A percentile compares a stretch with the other conserved stretches of the same genome.
Evolutionary conservation across 805 yeast genomes (phyloP).

Genomic region (Myxozyma lipomycoides): DNA sequence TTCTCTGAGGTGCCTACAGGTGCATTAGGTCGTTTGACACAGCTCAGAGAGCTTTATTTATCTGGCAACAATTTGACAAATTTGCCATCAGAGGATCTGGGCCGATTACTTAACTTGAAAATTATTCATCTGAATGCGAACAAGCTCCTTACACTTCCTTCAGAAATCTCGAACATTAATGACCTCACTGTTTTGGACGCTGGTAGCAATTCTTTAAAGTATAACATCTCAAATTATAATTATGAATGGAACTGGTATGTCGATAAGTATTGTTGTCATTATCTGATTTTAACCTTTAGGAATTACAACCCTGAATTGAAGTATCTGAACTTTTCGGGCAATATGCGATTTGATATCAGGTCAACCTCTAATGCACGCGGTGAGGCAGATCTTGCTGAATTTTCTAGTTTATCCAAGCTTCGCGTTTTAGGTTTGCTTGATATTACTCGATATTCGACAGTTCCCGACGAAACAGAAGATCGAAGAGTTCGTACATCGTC

Average conservation of each 20-base stretch:
- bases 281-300: slow-evolving; percentile 5
- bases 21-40: slow-evolving; percentile 53
- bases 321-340: slow-evolving; percentile 87
- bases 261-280: no score
- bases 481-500: slow-evolving; percentile 85
- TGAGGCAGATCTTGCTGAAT: slow-evolving; percentile 47
- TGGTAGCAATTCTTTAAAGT: slow-evolving; percentile 83
- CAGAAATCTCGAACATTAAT: slow-evolving; percentile 70
- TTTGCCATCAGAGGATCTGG: slow-evolving; percentile 83
- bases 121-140: slow-evolving; percentile 75
- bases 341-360: slow-evolving; percentile 83
- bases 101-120: slow-evolving; percentile 52
- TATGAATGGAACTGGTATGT: slow-evolving; percentile 92
- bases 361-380: slow-evolving; percentile 50
- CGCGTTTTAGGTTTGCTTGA: slow-evolving; percentile 85
- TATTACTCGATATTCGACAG: slow-evolving; percentile 81
- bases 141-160: slow-evolving; percentile 78
- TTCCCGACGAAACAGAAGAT: slow-evolving; percentile 82
- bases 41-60: slow-evolving; percentile 61
- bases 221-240: slow-evolving; percentile 89
- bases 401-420: slow-evolving; percentile 69
- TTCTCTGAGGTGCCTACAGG: slow-evolving; percentile 77
- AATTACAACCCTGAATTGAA: slow-evolving; percentile 69
- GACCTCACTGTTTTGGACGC: slow-evolving; percentile 74
- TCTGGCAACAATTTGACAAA: slow-evolving; percentile 80